Evolutionary conservation across 306 rosid species (phyloP), one percentile per base, ranked within the genome.

Genomic region (Senna tora): DNA sequence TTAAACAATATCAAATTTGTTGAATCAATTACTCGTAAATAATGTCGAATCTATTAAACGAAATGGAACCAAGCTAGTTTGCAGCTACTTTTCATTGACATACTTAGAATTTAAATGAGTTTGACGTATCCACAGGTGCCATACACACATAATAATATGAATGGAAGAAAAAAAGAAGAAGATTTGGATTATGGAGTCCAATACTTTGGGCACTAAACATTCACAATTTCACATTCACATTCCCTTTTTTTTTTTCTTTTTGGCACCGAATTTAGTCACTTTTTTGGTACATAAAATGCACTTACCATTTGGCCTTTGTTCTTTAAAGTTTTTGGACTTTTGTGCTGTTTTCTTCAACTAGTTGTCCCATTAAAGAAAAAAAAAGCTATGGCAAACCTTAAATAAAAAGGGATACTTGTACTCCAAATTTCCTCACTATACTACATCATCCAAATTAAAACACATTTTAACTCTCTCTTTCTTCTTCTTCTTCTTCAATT

Each of bases 221-320:
- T 81, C 87, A 63, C 83, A 59, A n/a, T n/a, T n/a, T n/a, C n/a
- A n/a, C n/a, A n/a, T n/a, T 81, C 87, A 63, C 83, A 59, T 77
- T 81, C 71, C 32, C 34, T 22, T 63, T n/a, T 41, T 25, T 14
- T 16, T 4, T n/a, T 6, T 1, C 30, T 36, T 36, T 36, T 38
- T 50, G 14, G 58, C 72, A 67, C 72, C 67, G 52, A 54, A 57
- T 33, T 77, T 11, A 6, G 17, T 34, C 55, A 10, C 9, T 20
- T 49, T 16, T 10, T 36, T 0, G 30, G 30, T 17, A 36, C 67
- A 61, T 21, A 20, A 10, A 39, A 30, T 32, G 12, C 22, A 41
- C 65, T 73, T 21, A 7, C 42, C 41, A 39, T 57, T 72, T 79
- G 52, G 65, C 76, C 66, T 65, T 52, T 67, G 22, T 69, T 38